Evolutionary conservation across 306 rosid genomes (phyloP), one percentile per base, ranked within the genome.

Genomic region (Hippophae tibetana): DNA sequence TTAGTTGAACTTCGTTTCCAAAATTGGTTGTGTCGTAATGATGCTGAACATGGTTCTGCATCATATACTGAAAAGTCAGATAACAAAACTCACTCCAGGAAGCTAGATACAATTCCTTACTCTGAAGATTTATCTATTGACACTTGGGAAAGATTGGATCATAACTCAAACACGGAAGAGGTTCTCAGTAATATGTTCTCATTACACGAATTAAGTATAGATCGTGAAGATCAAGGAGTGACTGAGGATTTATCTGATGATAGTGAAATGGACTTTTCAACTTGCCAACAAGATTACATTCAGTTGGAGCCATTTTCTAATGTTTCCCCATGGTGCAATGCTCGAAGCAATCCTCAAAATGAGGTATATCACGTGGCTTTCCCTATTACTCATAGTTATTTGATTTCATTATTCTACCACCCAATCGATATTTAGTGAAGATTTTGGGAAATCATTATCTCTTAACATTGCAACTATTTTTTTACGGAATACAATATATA

Each of bases 1-100:
- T 79, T 88, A 76, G 74, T 78, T 57, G 84, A 88, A 63, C 83
- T 88, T 68, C 84, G 84, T 58, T 88, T 88, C 78, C 96, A 88
- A 69, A 74, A 74, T 66, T 82, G 84, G 84, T 73, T 61, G 71
- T 69, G 78, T 72, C 72, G 86, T 73, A 76, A 77, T 59, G 90
- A 79, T 68, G 56, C 72, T 50, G 85, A 66, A 53, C 49, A 82
- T 68, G 80, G 75, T 71, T 57, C 66, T 52, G 56, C 65, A 66
- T 63, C 86, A 60, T 64, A 79, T 61, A 66, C 68, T 72, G 71
- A 67, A 74, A 80, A 68, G 65, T 76, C 76, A 8, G 73, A 77
- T 64, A 52, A 56, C 40, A 71, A 51, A 61, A 49, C 64, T 31
- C 78, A 77, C 74, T 75, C 61, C 57, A 27, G 74, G 66, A 67